These are phyloP conservation scores for Schizosaccharomyces cryophilus DNA, from an alignment of 805 yeast species.

Conservation along the genomic window DNA sequence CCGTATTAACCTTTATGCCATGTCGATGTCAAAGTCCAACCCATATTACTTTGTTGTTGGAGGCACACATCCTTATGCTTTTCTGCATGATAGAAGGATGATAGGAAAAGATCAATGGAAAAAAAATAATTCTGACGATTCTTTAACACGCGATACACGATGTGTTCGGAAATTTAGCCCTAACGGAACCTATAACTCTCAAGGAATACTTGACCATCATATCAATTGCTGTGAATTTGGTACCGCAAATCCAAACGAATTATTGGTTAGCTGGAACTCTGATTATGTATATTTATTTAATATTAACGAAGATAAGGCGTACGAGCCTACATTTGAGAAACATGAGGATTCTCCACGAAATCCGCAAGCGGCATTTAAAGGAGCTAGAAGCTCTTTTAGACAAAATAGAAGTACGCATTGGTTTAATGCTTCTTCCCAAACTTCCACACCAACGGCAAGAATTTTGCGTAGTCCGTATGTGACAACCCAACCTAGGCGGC, in stretches of 20 bases:
- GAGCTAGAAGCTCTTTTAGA: background rate
- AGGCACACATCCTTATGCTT: conserved; percentile 6
- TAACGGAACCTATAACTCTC: background rate
- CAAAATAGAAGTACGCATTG: background rate
- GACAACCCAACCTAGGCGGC: background rate
- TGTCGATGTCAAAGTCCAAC: conserved; percentile 7
- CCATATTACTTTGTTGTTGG: conserved; percentile 9
- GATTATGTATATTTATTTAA: conserved; percentile 7
- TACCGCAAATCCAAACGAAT: conserved; percentile 6
- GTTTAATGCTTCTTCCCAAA: background rate
- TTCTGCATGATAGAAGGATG: conserved; percentile 9
- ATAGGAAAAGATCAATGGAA: conserved; percentile 3
- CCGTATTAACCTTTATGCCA: conserved; percentile 5
- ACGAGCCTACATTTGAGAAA: background rate
- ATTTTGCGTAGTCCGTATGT: background rate
- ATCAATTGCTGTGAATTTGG: conserved; percentile 8
- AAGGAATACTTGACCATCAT: conserved; percentile 2
- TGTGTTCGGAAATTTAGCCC: conserved; percentile 8
- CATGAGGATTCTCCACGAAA: background rate
- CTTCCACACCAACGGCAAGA: background rate
- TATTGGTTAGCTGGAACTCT: conserved; percentile 8
- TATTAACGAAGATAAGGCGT: conserved; percentile 2
- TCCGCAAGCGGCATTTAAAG: background rate
- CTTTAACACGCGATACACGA: conserved; percentile 4
- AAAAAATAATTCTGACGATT: conserved; percentile 4